Percentiles rank a stretch among this genome's conserved stretches.
Conservation (phyloP, 345 rosid genomes). For the Hibiscus tridactylites region DNA sequence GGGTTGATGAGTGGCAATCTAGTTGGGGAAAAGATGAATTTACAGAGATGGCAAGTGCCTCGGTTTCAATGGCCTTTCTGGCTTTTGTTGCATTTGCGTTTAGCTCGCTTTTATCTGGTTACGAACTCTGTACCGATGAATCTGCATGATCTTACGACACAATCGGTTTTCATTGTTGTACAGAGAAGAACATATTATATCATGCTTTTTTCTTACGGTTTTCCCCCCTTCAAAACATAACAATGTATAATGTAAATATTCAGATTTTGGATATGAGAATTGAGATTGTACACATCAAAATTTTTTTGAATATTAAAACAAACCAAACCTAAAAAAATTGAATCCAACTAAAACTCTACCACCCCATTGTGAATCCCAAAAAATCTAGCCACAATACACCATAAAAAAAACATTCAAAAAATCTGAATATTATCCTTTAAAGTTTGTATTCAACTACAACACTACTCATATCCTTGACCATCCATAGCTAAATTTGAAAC, state of each 20-base stretch:
- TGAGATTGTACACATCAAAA: too few relatives aligned
- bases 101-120: slow-evolving; percentile 77
- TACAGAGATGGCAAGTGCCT: slow-evolving; percentile 87
- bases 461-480: too few relatives aligned
- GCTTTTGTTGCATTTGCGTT: slow-evolving; percentile 69
- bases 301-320: too few relatives aligned
- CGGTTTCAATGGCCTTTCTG: slow-evolving; percentile 67
- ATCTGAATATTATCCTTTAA: too few relatives aligned
- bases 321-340: too few relatives aligned
- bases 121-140: slow-evolving; percentile 43
- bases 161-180: not conserved
- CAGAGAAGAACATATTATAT: not conserved
- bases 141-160: slow-evolving; percentile 19
- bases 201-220: not conserved
- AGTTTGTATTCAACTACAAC: too few relatives aligned
- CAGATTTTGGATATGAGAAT: not conserved
- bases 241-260: not conserved
- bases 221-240: not conserved
- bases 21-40: slow-evolving; percentile 98
- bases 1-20: slow-evolving; percentile 90
- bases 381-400: too few relatives aligned
- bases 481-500: too few relatives aligned
- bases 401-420: too few relatives aligned
- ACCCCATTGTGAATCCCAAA: too few relatives aligned
- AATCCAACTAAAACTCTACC: too few relatives aligned